These are phyloP conservation scores for Salix dunnii DNA, from an alignment of 345 rosid genomes.

Conservation along the genomic window DNA sequence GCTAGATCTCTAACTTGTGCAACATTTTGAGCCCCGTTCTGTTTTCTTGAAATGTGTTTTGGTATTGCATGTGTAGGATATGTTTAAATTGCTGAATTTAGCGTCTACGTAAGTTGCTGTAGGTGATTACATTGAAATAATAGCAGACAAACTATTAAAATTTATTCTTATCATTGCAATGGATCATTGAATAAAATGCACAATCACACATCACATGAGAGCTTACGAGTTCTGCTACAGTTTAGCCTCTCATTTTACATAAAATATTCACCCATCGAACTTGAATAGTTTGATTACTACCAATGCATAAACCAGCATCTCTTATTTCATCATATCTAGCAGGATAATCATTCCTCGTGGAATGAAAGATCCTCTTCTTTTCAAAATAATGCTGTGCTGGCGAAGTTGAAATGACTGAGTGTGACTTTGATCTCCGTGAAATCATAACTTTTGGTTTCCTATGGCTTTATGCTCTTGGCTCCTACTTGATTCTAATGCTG, in stretches of 20 bases:
- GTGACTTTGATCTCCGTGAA: background rate
- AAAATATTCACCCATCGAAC: background rate
- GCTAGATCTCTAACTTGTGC: background rate
- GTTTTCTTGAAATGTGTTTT: background rate
- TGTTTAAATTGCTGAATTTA: background rate
- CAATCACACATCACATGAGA: background rate
- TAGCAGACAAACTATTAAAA: background rate
- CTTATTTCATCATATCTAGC: background rate
- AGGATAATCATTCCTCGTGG: background rate
- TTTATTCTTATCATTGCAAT: background rate
- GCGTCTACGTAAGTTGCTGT: background rate
- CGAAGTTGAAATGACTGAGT: background rate
- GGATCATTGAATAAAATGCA: background rate
- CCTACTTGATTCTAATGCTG: background rate
- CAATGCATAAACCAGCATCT: background rate
- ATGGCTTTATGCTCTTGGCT: background rate
- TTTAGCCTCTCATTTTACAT: background rate
- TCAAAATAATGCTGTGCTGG: background rate
- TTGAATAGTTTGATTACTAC: background rate
- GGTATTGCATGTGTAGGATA: conserved; percentile 12
- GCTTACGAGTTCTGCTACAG: background rate
- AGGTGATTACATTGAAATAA: background rate
- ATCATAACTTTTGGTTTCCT: background rate
- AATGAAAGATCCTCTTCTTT: background rate
- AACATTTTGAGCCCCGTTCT: background rate